Base-by-base conservation (phyloP, 1,284 basidiomycete genomes). In the Anthracocystis setariae region DNA sequence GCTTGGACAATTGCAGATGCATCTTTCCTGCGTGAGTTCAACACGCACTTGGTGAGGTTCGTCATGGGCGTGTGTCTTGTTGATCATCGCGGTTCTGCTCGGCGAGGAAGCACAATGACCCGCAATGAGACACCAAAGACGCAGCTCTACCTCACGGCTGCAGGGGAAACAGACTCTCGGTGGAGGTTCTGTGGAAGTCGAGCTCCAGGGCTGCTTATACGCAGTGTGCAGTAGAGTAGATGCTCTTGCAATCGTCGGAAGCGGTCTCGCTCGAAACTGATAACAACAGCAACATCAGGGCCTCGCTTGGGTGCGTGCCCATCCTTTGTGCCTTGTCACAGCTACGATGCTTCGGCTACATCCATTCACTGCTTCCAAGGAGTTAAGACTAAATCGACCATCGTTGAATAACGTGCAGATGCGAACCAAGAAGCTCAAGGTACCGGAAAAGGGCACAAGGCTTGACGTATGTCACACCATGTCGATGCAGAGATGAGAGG, bases 391-490 rank as follows among this genome's bases (percentile, higher is more conserved):
- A 15, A 20, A 18, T 37, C 38, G 18, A 21, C 39, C n/a, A 21
- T 18, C 21, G 12, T 15, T 7, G n/a, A 15, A 13, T 29, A 40
- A 23, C 18, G 46, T 37, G 23, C 33, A 18, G 17, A 27, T 12
- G 25, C 39, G 32, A 21, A 45, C 29, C 23, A 40, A 44, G 3
- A 35, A 38, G 40, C 18, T 37, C 7, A 5, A 17, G 15, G 35
- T 5, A 37, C 35, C 5, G 35, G 17, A 13, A 37, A 15, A 33
- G 3, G 39, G 50, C 42, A 50, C 40, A 46, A 50, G 24, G 50
- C 32, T 45, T 23, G 62, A 29, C 47, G 21, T 52, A 60, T 59
- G 63, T 66, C 63, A 66, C 23, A 49, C 39, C 9, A 13, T 37
- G 35, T 8, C 12, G 35, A 37, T 17, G 35, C 35, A 37, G 39